These are phyloP conservation scores for Aplosporella prunicola DNA, from an alignment of 2,329 filamentous ascomycete species.

Conservation along the genomic window DNA sequence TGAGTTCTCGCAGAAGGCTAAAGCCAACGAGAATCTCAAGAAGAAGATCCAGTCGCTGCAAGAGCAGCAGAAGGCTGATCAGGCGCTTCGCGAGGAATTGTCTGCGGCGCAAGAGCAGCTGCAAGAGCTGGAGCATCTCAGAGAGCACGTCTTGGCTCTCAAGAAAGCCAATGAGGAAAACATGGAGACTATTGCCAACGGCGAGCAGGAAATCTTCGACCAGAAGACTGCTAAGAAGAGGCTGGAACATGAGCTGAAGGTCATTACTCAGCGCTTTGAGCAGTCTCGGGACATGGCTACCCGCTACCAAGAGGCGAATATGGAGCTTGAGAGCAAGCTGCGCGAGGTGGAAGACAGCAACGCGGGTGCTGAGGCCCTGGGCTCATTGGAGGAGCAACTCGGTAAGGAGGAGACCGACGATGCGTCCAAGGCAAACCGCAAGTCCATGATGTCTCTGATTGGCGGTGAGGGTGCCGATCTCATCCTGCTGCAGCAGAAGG, in stretches of 20 bases:
- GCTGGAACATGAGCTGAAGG: conserved; percentile 39
- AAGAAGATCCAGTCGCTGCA: conserved; percentile 44
- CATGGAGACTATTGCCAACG: conserved; percentile 39
- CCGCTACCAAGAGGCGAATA: conserved; percentile 38
- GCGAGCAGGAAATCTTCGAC: conserved; percentile 44
- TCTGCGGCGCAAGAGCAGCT: conserved; percentile 35
- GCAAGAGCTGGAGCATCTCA: conserved; percentile 35
- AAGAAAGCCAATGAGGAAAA: conserved; percentile 45
- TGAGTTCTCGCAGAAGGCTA: conserved; percentile 39
- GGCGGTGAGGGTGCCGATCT: conserved; percentile 12
- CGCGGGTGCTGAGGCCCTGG: conserved; percentile 12
- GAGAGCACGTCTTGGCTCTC: conserved; percentile 35
- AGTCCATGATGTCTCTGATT: conserved; percentile 10
- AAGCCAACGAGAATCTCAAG: conserved; percentile 44
- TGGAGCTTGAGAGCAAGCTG: conserved; percentile 37
- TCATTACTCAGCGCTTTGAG: conserved; percentile 38
- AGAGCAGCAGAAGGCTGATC: conserved; percentile 37
- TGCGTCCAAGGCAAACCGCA: conserved; percentile 1
- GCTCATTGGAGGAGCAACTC: conserved; percentile 34
- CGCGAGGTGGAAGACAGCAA: conserved; percentile 28
- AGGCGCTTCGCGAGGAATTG: conserved; percentile 36
- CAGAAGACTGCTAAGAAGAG: conserved; percentile 39
- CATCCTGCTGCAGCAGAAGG: conserved; percentile 31
- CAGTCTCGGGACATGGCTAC: conserved; percentile 39
- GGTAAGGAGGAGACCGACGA: conserved; percentile 4